phyloP scores from a whole-genome alignment of 441 rosid genomes.

The Corymbia calophylla region DNA sequence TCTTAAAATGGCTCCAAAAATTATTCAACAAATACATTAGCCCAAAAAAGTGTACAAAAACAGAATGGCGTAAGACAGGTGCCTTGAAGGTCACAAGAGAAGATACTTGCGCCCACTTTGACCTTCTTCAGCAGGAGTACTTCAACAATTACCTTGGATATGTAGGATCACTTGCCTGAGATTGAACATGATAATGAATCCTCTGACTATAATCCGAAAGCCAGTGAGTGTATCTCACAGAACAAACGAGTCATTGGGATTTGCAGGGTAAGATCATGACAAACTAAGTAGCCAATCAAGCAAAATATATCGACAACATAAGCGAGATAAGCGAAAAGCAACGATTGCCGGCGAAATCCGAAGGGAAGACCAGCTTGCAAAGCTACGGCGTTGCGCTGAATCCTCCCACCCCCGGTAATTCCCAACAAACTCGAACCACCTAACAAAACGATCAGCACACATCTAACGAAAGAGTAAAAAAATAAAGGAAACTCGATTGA shows the following conservation, averaged over 20 bases:
- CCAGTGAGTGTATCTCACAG: neutral
- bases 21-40: neutral
- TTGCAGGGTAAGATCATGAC: neutral
- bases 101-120: neutral
- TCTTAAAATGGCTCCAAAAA: neutral
- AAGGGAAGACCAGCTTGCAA: neutral
- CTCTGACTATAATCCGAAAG: neutral
- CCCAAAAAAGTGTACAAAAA: neutral
- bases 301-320: neutral
- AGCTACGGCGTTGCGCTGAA: neutral
- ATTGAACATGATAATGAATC: neutral
- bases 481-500: neutral
- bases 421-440: neutral
- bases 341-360: neutral
- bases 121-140: neutral
- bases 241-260: too few relatives aligned
- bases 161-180: slow-evolving; percentile 86
- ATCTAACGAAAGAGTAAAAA: neutral
- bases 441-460: neutral
- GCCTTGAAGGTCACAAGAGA: neutral
- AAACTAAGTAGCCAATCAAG: neutral
- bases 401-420: neutral
- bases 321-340: neutral
- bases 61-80: neutral
- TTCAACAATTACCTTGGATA: slow-evolving; percentile 67